phyloP scores from a whole-genome alignment of 352 stramenopile species.

The Pythium guiyangense region DNA sequence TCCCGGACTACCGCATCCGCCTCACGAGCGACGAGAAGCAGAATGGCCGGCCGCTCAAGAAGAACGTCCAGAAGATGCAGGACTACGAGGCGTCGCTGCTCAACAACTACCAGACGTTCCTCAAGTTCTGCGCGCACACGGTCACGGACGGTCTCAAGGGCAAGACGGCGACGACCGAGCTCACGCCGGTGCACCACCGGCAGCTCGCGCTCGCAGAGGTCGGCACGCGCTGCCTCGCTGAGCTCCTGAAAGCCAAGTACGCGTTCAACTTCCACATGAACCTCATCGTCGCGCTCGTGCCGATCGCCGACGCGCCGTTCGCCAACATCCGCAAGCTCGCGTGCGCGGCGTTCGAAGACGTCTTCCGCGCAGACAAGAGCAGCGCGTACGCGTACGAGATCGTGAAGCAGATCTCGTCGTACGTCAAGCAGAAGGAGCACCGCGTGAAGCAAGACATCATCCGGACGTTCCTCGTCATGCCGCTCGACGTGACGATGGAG shows the following conservation, averaged over 20 bases:
- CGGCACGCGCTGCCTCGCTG: slow-evolving; percentile 62
- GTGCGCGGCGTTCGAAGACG: slow-evolving; percentile 61
- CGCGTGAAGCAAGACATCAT: slow-evolving; percentile 75
- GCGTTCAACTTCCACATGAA: slow-evolving; percentile 87
- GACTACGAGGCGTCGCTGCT: slow-evolving; percentile 75
- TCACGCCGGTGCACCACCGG: slow-evolving; percentile 26
- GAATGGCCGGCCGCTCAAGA: slow-evolving; percentile 76
- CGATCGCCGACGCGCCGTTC: slow-evolving; percentile 70
- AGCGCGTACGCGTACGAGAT: slow-evolving; percentile 62
- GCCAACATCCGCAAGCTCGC: slow-evolving; percentile 40
- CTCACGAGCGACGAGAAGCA: slow-evolving; percentile 83
- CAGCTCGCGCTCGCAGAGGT: slow-evolving; percentile 65
- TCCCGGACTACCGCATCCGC: slow-evolving; percentile 94
- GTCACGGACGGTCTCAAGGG: slow-evolving; percentile 55
- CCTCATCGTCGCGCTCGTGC: slow-evolving; percentile 76
- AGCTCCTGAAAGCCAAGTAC: slow-evolving; percentile 82
- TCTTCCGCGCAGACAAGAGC: slow-evolving; percentile 77
- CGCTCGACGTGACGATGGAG: slow-evolving; percentile 84
- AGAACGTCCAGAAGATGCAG: slow-evolving; percentile 85
- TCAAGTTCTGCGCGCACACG: slow-evolving; percentile 69
- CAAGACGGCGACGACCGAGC: slow-evolving; percentile 41
- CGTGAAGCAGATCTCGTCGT: slow-evolving; percentile 79
- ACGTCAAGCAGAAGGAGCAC: slow-evolving; percentile 84
- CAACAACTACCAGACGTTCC: slow-evolving; percentile 79
- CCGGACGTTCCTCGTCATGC: slow-evolving; percentile 69